Evolutionary conservation across 2,329 filamentous ascomycete genomes (phyloP).

Genomic region (Exophiala bonariae): DNA sequence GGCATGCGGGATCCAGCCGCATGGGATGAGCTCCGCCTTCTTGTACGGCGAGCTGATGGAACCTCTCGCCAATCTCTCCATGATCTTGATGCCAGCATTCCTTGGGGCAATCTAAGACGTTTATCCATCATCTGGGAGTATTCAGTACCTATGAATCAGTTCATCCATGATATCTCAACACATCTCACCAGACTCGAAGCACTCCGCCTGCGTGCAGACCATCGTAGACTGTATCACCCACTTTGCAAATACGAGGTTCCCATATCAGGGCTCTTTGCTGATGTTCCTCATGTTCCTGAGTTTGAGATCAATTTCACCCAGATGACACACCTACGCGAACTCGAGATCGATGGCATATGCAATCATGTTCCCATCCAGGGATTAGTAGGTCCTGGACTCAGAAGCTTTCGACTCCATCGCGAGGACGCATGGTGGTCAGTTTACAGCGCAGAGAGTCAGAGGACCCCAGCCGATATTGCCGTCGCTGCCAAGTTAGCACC

Average conservation of each 20-base stretch:
- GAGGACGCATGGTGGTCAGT: slow-evolving; percentile 13
- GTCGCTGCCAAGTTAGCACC: slow-evolving; percentile 18
- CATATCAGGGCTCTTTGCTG: slow-evolving; percentile 1
- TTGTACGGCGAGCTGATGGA: slow-evolving; percentile 3
- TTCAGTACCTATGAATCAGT: slow-evolving; percentile 10
- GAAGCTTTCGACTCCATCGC: slow-evolving; percentile 19
- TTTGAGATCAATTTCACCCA: slow-evolving; percentile 17
- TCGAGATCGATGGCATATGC: slow-evolving; percentile 27
- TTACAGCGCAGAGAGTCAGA: slow-evolving; percentile 17
- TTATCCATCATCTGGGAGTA: slow-evolving; percentile 15
- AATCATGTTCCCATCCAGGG: slow-evolving; percentile 23
- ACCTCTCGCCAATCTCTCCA: slow-evolving; percentile 1
- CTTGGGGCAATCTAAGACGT: slow-evolving; percentile 13
- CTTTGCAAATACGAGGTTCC: slow-evolving; percentile 10
- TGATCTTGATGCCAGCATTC: slow-evolving; percentile 10
- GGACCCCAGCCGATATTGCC: slow-evolving; percentile 19
- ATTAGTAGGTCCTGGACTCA: slow-evolving; percentile 16
- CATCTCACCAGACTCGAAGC: slow-evolving; percentile 17
- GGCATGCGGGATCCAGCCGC: neutral
- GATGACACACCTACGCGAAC: slow-evolving; percentile 17
- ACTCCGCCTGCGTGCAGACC: slow-evolving; percentile 15
- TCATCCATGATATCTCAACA: slow-evolving; percentile 11
- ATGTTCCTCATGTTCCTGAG: slow-evolving; percentile 5
- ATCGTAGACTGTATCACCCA: slow-evolving; percentile 12
- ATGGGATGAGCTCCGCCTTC: slow-evolving; percentile 11